These are phyloP conservation scores for Populus hybrid DNA, from an alignment of 441 rosid species.

Conservation along the genomic window DNA sequence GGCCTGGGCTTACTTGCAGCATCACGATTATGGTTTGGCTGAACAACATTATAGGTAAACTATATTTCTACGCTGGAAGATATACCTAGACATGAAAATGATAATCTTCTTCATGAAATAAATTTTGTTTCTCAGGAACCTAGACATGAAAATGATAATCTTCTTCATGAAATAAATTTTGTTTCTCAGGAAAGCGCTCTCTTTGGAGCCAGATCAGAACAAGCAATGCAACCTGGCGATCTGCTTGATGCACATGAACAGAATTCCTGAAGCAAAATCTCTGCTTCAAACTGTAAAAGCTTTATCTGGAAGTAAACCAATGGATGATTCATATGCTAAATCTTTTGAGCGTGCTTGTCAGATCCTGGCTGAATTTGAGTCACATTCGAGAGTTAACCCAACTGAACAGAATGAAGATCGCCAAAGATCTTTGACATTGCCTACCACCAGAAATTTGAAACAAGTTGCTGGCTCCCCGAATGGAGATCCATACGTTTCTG, in stretches of 20 bases:
- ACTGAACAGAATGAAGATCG: slow-evolving; percentile 8
- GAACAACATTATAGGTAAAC: slow-evolving; percentile 69
- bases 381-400: slow-evolving; percentile 11
- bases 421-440: slow-evolving; percentile 9
- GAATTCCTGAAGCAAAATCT: slow-evolving; percentile 63
- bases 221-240: slow-evolving; percentile 76
- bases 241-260: slow-evolving; percentile 72
- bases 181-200: slow-evolving; percentile 58
- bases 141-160: too few relatives aligned
- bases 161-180: not conserved
- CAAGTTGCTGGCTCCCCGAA: slow-evolving; percentile 3
- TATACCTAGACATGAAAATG: not conserved
- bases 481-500: not conserved
- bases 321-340: slow-evolving; percentile 64
- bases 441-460: slow-evolving; percentile 11
- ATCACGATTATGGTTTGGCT: slow-evolving; percentile 72
- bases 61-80: not conserved
- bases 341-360: slow-evolving; percentile 67
- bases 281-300: slow-evolving; percentile 52
- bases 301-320: slow-evolving; percentile 30
- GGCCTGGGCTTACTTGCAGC: slow-evolving; percentile 91
- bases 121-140: slow-evolving; percentile 40
- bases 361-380: slow-evolving; percentile 47
- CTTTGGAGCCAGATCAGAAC: slow-evolving; percentile 64
- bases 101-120: not conserved